Base-by-base conservation (phyloP, 345 rosid species). In the Acer saccharum region DNA sequence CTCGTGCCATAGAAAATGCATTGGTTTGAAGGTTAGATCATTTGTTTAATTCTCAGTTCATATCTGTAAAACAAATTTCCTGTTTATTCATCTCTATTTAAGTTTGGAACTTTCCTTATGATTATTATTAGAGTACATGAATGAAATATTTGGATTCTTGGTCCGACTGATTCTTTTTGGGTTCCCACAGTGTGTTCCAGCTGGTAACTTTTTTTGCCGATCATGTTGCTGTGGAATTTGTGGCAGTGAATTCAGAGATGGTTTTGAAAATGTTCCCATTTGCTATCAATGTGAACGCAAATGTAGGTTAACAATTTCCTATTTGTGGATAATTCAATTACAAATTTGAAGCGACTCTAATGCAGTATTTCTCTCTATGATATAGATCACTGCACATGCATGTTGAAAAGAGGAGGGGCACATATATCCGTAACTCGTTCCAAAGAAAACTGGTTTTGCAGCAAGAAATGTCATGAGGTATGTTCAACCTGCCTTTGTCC, bases 201-300 rank as follows among this genome's bases (percentile, higher is more conserved):
- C 88, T 44, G 98, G 96, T 78, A 92, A 91, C 75, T 95, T 96
- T 97, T 95, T 90, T 81, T 93, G 98, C 77, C 87, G 94, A 55
- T 89, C 94, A 64, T 95, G 99, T 71, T 84, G 96, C 78, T 93
- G 98, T 81, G 73, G 80, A 69, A 80, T 86, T 48, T 93, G 97
- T 83, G 83, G 86, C 69, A 70, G 72, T 69, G 62, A 83, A 73
- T 63, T 82, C 74, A 55, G 84, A 70, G 75, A 72, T 43, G 84
- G 81, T 69, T 44, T 48, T 75, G 81, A 43, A 69, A 71, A 62
- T 52, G 29, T 81, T 79, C 68, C 88, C 65, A 80, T 29, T 69
- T 92, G 99, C 83, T 69, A 72, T 81, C 98, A 92, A 52, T 93
- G 98, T 75, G 85, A 89, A 77, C 86, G 25, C 67, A 90, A 83